Conservation (phyloP, 768 basidiomycete species). For the Tulasnella calospora region DNA sequence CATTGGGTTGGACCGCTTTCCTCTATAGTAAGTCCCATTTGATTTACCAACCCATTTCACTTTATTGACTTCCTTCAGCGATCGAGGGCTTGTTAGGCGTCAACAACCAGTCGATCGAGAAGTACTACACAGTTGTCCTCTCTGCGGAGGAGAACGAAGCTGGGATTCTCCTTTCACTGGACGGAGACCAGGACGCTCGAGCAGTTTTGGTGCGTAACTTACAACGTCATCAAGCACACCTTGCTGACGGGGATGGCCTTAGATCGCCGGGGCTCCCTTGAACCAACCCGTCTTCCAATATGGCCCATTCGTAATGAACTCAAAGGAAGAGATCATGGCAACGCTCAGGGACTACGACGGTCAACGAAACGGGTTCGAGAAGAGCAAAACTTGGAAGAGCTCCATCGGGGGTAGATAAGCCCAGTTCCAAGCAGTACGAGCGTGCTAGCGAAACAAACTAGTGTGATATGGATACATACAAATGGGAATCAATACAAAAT, state of each 20-base stretch:
- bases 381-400: slow-evolving; percentile 80
- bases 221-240: neutral
- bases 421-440: neutral
- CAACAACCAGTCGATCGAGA: slow-evolving; percentile 48
- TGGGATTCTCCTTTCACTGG: slow-evolving; percentile 59
- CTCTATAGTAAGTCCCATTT: slow-evolving; percentile 57
- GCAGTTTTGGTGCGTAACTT: slow-evolving; percentile 57
- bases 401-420: slow-evolving; percentile 50
- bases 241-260: slow-evolving; percentile 23
- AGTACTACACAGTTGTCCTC: slow-evolving; percentile 80
- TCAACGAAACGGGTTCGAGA: slow-evolving; percentile 79
- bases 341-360: slow-evolving; percentile 57
- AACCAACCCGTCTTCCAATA: slow-evolving; percentile 85
- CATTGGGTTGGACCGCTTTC: slow-evolving; percentile 85
- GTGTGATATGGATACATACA: slow-evolving; percentile 8
- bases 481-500: slow-evolving; percentile 4
- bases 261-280: slow-evolving; percentile 84
- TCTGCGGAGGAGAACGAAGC: slow-evolving; percentile 54
- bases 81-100: slow-evolving; percentile 55
- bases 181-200: slow-evolving; percentile 58
- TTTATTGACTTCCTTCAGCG: neutral
- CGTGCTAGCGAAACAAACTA: neutral
- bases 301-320: slow-evolving; percentile 80
- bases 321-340: slow-evolving; percentile 69
- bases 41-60: neutral